Conservation (phyloP, 441 rosid species). For the Manihot esculenta region DNA sequence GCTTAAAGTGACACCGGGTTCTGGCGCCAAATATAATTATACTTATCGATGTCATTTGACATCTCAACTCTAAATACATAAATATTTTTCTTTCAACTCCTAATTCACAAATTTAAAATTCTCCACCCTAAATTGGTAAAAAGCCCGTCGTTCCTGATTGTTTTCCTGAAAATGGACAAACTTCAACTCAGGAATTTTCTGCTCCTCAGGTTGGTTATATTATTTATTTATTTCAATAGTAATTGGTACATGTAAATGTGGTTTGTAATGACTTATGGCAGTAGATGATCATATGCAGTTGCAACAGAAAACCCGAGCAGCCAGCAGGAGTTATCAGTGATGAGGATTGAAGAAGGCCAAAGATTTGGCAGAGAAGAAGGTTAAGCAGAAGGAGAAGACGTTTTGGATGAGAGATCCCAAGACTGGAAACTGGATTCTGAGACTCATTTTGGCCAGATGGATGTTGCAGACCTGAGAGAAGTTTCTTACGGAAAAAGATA, state of each 20-base stretch:
- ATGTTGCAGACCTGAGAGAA: constrained; percentile 44
- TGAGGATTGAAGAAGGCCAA: constrained; percentile 22
- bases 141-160: no score
- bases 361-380: constrained; percentile 12
- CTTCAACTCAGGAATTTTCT: constrained; percentile 24
- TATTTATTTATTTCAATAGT: no score
- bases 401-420: constrained; percentile 62
- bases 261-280: no score
- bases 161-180: constrained; percentile 32
- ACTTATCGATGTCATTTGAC: no score
- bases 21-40: no score
- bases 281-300: constrained; percentile 24
- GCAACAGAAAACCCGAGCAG: constrained; percentile 23
- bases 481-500: constrained; percentile 26
- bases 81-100: no score
- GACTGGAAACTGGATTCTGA: constrained; percentile 59
- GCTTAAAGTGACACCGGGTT: no score
- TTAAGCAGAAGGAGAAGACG: background rate
- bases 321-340: constrained; percentile 11
- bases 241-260: background rate
- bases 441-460: constrained; percentile 38
- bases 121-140: no score
- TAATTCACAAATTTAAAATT: no score
- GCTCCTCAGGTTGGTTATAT: constrained; percentile 16
- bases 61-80: no score